These are phyloP conservation scores for Vigna hirtella DNA, from an alignment of 306 rosid species.

Conservation along the genomic window DNA sequence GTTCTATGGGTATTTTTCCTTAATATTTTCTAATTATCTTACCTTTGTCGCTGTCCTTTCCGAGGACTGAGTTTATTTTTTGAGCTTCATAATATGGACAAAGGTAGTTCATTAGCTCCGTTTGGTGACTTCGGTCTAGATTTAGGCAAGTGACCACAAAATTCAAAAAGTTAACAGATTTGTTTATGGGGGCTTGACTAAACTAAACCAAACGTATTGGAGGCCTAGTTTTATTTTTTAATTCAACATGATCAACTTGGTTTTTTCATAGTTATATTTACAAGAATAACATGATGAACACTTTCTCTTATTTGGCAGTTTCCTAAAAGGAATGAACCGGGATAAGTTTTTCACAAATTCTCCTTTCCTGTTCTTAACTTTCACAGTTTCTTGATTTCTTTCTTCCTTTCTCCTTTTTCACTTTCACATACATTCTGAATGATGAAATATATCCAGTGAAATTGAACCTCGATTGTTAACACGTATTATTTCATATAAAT, in stretches of 20 bases:
- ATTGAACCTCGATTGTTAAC: background rate
- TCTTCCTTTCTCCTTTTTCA: background rate
- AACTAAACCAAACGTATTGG: conserved; percentile 2
- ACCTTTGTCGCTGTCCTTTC: conserved; percentile 25
- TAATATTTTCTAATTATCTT: conserved; percentile 10
- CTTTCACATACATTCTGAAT: background rate
- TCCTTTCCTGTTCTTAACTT: background rate
- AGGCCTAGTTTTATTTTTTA: conserved; percentile 4
- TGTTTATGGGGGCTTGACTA: background rate
- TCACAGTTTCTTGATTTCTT: background rate
- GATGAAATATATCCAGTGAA: background rate
- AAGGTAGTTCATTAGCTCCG: background rate
- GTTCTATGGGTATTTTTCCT: conserved; percentile 23
- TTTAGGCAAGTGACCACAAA: conserved; percentile 3
- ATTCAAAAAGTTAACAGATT: conserved; percentile 1
- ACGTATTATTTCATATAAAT: background rate
- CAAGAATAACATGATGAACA: background rate
- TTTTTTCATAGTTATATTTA: background rate
- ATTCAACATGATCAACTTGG: background rate
- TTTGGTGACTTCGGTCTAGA: background rate
- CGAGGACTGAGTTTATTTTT: background rate
- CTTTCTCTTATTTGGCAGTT: too few relatives aligned
- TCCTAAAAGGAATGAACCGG: too few relatives aligned
- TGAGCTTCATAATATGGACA: conserved; percentile 23
- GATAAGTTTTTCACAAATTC: background rate